Evolutionary conservation across 768 basidiomycete species (phyloP).

Genomic region (Flagelloscypha sp.): DNA sequence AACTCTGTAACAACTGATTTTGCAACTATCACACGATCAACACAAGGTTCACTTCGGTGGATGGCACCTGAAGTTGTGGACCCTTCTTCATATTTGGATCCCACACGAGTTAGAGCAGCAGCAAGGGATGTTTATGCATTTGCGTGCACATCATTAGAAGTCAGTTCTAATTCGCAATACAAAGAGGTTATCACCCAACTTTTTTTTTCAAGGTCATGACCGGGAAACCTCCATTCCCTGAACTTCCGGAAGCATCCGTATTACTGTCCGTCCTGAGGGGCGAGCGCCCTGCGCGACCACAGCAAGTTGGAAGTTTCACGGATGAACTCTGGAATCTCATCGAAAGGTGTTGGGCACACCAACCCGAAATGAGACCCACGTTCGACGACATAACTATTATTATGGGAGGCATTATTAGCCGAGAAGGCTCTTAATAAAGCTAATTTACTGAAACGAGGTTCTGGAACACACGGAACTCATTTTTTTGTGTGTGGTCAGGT

Average conservation of each 20-base stretch:
- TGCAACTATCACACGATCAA: constrained; percentile 1
- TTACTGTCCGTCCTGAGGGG: constrained; percentile 22
- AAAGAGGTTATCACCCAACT: too few species aligned
- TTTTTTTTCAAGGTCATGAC: too few species aligned
- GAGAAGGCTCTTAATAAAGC: too few species aligned
- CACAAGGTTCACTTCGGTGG: constrained; percentile 10
- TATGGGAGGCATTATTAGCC: too few species aligned
- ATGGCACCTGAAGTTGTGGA: constrained; percentile 10
- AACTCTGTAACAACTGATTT: neutral
- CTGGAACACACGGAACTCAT: too few species aligned
- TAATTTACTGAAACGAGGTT: too few species aligned
- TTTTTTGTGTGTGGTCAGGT: too few species aligned
- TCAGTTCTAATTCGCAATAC: too few species aligned
- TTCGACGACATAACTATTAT: constrained; percentile 13
- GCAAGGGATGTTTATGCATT: constrained; percentile 14
- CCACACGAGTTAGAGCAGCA: constrained; percentile 1
- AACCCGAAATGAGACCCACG: constrained; percentile 20
- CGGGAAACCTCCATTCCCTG: too few species aligned
- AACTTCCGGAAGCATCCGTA: constrained; percentile 6
- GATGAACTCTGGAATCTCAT: constrained; percentile 15
- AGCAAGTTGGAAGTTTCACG: neutral
- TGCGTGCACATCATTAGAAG: constrained; percentile 7
- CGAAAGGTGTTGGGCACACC: constrained; percentile 15
- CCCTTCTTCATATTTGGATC: neutral
- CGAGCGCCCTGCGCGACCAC: neutral